phyloP scores from a whole-genome alignment of 2,329 filamentous ascomycete genomes.

The Arthrobotrys megalospora region DNA sequence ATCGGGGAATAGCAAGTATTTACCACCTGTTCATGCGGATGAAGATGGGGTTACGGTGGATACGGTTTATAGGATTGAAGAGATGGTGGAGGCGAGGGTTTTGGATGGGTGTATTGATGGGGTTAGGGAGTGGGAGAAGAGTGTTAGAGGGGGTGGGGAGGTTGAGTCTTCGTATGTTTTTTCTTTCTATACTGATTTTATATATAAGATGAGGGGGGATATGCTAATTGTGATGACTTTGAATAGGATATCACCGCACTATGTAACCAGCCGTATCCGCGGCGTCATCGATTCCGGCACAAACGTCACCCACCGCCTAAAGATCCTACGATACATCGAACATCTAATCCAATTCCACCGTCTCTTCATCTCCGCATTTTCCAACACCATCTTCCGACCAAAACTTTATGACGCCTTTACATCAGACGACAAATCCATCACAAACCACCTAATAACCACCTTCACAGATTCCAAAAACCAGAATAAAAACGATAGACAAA shows the following conservation, averaged over 20 bases:
- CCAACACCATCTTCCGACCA: constrained; percentile 39
- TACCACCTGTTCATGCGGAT: constrained; percentile 50
- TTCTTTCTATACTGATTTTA: not conserved
- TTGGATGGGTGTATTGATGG: constrained; percentile 43
- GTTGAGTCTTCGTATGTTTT: constrained; percentile 47
- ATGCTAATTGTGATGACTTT: constrained; percentile 1
- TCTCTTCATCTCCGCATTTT: constrained; percentile 28
- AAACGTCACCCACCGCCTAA: constrained; percentile 46
- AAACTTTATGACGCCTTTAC: constrained; percentile 42
- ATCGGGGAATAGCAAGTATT: constrained; percentile 56
- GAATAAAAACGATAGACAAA: constrained; percentile 52
- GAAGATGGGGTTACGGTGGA: constrained; percentile 50
- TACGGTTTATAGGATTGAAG: constrained; percentile 49
- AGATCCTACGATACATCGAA: constrained; percentile 52
- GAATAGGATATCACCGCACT: constrained; percentile 56
- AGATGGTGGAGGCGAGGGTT: constrained; percentile 55
- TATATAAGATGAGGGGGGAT: not conserved
- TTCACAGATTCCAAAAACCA: constrained; percentile 55
- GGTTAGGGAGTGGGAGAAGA: constrained; percentile 48
- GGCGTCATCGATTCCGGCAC: constrained; percentile 47
- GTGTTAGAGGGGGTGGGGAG: constrained; percentile 39
- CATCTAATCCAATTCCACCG: constrained; percentile 60
- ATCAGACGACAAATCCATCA: constrained; percentile 58
- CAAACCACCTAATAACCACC: constrained; percentile 33
- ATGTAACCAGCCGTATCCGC: constrained; percentile 48